A percentile compares a stretch with the other conserved stretches of the same genome.
These are phyloP conservation scores for Pythium aphanidermatum DNA, from an alignment of 352 stramenopile genomes.

Conservation along the genomic window DNA sequence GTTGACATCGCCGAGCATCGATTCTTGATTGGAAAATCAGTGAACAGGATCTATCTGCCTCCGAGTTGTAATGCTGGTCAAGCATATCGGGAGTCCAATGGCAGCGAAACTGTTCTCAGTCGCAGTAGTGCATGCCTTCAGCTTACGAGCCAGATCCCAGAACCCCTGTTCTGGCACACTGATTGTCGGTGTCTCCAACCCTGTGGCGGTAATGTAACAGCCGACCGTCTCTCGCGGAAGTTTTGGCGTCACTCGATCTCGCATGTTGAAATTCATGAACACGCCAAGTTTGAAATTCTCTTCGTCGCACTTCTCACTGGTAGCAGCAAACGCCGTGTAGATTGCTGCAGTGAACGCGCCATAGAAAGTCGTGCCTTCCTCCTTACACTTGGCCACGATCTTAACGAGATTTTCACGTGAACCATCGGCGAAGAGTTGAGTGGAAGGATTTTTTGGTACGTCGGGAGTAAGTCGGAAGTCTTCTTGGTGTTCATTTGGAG, in stretches of 20 bases:
- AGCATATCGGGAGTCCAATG: too few relatives aligned
- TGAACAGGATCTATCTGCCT: too few relatives aligned
- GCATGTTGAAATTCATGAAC: slow-evolving; percentile 21
- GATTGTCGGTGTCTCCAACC: neutral
- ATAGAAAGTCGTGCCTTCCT: slow-evolving; percentile 29
- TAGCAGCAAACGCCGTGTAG: slow-evolving; percentile 19
- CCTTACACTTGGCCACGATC: slow-evolving; percentile 19
- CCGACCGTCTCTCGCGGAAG: slow-evolving; percentile 22
- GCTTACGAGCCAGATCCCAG: slow-evolving; percentile 10
- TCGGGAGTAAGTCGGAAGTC: slow-evolving; percentile 8
- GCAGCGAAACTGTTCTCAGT: too few relatives aligned
- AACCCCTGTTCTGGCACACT: slow-evolving; percentile 1
- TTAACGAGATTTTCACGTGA: slow-evolving; percentile 17
- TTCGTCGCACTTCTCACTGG: slow-evolving; percentile 5
- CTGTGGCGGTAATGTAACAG: slow-evolving; percentile 16
- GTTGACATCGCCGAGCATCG: too few relatives aligned
- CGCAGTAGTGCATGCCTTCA: too few relatives aligned
- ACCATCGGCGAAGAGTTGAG: slow-evolving; percentile 26
- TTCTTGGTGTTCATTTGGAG: slow-evolving; percentile 19
- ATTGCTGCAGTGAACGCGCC: slow-evolving; percentile 24
- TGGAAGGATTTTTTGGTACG: slow-evolving; percentile 18
- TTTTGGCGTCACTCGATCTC: neutral
- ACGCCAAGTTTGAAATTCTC: slow-evolving; percentile 8
- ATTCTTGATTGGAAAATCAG: too few relatives aligned
- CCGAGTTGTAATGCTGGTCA: too few relatives aligned